Conservation (phyloP, 306 rosid species). For the Fragaria iinumae region DNA sequence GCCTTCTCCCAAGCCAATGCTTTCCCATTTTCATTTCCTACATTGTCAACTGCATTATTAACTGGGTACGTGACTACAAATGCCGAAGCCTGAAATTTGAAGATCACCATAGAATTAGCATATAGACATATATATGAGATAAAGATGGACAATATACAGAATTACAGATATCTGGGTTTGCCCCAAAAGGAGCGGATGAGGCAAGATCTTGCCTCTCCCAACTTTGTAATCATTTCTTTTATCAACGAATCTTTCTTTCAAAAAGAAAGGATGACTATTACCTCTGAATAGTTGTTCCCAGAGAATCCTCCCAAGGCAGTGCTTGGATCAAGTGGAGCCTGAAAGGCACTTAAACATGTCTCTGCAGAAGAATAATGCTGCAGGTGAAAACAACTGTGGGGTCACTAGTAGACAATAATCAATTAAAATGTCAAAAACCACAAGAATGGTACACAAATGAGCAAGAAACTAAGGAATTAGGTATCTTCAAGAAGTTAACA, state of each 20-base stretch:
- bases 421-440: background rate
- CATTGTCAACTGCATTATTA: conserved; percentile 68
- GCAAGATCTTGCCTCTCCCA: background rate
- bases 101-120: conserved; percentile 28
- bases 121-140: conserved; percentile 16
- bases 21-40: conserved; percentile 77
- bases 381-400: conserved; percentile 26
- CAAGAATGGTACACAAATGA: background rate
- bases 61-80: conserved; percentile 88
- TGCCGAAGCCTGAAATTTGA: conserved; percentile 80
- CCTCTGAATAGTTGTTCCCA: conserved; percentile 89
- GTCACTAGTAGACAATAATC: conserved; percentile 18
- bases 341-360: conserved; percentile 93
- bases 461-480: background rate
- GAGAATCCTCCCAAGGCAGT: conserved; percentile 90
- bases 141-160: background rate
- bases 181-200: background rate
- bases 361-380: conserved; percentile 89
- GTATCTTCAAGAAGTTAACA: background rate
- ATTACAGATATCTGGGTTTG: background rate
- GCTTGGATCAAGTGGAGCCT: conserved; percentile 95
- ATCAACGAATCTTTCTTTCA: background rate
- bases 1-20: conserved; percentile 90
- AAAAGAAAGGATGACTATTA: conserved; percentile 30
- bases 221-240: background rate